phyloP scores from a whole-genome alignment of 1,139 yeast genomes.

The Torulaspora pretoriensis region DNA sequence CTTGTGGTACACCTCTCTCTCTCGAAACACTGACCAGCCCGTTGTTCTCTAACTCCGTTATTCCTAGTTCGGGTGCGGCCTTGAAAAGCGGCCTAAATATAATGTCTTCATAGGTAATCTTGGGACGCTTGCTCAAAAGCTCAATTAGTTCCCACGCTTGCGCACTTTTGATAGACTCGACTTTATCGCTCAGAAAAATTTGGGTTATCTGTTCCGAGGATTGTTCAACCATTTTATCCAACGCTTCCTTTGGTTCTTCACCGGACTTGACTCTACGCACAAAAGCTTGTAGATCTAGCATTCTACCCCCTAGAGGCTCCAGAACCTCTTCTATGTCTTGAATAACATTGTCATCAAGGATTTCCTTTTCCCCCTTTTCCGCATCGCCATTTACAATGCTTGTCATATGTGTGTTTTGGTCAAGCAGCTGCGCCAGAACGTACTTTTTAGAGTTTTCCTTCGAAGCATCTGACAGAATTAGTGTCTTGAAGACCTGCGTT shows the following conservation, averaged over 20 bases:
- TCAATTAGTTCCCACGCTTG: constrained; percentile 88
- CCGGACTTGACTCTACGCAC: constrained; percentile 85
- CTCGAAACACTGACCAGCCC: constrained; percentile 68
- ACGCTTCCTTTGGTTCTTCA: constrained; percentile 72
- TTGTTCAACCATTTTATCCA: constrained; percentile 73
- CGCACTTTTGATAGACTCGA: constrained; percentile 60
- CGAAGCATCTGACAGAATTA: constrained; percentile 78
- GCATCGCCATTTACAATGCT: constrained; percentile 20
- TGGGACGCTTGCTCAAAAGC: constrained; percentile 48
- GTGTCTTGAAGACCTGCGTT: constrained; percentile 75
- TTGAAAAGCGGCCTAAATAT: constrained; percentile 62
- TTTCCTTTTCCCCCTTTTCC: constrained; percentile 18
- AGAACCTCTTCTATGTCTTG: constrained; percentile 51
- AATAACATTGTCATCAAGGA: constrained; percentile 20
- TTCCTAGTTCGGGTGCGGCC: constrained; percentile 49
- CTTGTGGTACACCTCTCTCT: constrained; percentile 68
- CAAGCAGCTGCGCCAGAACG: constrained; percentile 56
- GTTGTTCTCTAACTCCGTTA: constrained; percentile 70
- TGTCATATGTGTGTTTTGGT: constrained; percentile 24
- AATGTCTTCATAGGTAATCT: constrained; percentile 49
- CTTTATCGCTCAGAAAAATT: constrained; percentile 56
- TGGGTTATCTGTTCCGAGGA: constrained; percentile 87
- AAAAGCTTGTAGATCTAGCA: constrained; percentile 88
- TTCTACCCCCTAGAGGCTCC: constrained; percentile 85
- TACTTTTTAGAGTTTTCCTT: constrained; percentile 64